Base-by-base conservation (phyloP, 2,329 filamentous ascomycete species). In the Ceratocystis variospora region DNA sequence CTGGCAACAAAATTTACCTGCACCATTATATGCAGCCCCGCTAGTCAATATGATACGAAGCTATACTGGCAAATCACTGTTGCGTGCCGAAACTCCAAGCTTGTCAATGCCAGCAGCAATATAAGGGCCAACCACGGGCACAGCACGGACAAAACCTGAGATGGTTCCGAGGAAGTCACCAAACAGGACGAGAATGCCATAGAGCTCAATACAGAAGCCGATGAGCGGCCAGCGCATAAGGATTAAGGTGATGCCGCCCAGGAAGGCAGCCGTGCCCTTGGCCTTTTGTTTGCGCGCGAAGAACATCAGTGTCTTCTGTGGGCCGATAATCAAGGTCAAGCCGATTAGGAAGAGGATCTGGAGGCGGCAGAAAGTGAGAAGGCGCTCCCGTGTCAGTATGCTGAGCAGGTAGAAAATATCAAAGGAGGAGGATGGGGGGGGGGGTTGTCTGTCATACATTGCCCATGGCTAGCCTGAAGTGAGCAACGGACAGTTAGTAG, bases 261-360 rank as follows among this genome's bases (percentile, higher is more conserved):
- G 87, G 78, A 99, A 99, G 17, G 92, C 92, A 3, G 86, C 87
- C 0, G 90, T 96, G 70, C 94, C 94, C 74, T 91, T 91, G 72
- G 90, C 84, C 77, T 99, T 99, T 74, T 96, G 90, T 71, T 86
- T 87, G 69, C 94, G 88, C 63, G 91, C 89, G 80, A 99, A 99
- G 85, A 99, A 99, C 74, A 88, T 80, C 70, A 93, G 80, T 0
- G 94, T 97, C 75, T 96, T 96, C 75, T 88, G 83, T 28, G 90
- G 83, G 55, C 94, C 94, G 77, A 99, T 96, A 72, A 97, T 95
- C 68, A 97, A 88, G 37, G 92, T 96, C 31, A 99, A 85, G 75
- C 94, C 94, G 78, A 96, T 90, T 65, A 99, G 85, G 81, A 99
- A 97, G 75, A 99, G 90, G 76, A 99, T 95, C 90, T 96, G 72